A percentile compares a stretch with the other conserved stretches of the same genome.
These are phyloP conservation scores for Copromyces sp. DNA, from an alignment of 495 filamentous ascomycete species.

Conservation along the genomic window DNA sequence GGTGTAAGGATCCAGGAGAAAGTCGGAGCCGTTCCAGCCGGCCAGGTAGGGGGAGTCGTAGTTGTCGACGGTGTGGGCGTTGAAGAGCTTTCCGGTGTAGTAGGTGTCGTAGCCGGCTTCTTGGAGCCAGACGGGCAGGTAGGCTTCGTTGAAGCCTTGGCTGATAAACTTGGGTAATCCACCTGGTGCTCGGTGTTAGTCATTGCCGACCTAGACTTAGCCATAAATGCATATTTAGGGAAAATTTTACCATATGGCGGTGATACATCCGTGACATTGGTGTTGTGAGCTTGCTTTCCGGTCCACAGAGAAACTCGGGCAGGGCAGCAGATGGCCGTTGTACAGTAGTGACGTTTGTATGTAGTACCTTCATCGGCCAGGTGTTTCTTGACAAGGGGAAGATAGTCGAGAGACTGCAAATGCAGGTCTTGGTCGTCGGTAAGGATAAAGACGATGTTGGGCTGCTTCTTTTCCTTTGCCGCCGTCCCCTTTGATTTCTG, in stretches of 20 bases:
- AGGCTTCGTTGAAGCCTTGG: constrained; percentile 56
- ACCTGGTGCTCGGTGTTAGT: constrained; percentile 25
- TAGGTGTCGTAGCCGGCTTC: constrained; percentile 61
- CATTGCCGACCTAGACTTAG: not conserved
- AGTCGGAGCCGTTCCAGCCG: constrained; percentile 53
- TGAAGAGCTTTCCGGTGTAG: constrained; percentile 67
- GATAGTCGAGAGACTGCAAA: constrained; percentile 48
- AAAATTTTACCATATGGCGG: constrained; percentile 45
- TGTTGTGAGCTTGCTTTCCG: constrained; percentile 60
- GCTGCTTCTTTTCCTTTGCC: constrained; percentile 12
- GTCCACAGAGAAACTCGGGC: constrained; percentile 55
- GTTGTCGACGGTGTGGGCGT: constrained; percentile 48
- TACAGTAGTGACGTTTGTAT: constrained; percentile 50
- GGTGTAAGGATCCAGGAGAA: constrained; percentile 61
- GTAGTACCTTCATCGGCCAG: constrained; percentile 44
- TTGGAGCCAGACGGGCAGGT: constrained; percentile 61
- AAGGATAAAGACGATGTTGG: constrained; percentile 55
- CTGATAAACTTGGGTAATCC: constrained; percentile 62
- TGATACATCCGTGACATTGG: constrained; percentile 60
- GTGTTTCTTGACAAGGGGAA: constrained; percentile 43
- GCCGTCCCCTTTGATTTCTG: constrained; percentile 2
- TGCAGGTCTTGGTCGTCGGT: constrained; percentile 59
- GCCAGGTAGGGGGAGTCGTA: constrained; percentile 46
- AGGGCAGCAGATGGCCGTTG: constrained; percentile 55
- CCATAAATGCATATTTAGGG: not conserved